A percentile compares a stretch with the other conserved stretches of the same genome.
These are phyloP conservation scores for Saxispiralis lemnorum DNA, from an alignment of 495 filamentous ascomycete species.

Conservation along the genomic window DNA sequence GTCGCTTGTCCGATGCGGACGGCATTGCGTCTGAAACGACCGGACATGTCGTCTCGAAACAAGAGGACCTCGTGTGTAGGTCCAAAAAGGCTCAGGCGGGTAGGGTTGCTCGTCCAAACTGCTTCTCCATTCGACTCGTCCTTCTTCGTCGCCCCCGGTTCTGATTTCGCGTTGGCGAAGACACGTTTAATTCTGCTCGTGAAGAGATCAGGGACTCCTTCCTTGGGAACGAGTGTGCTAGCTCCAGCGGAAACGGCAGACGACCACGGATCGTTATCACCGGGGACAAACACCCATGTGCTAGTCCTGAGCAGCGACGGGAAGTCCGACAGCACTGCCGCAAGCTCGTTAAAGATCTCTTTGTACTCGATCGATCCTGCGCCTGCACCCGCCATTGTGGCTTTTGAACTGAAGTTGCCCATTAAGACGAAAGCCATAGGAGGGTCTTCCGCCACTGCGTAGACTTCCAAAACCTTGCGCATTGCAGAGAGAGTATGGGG, in stretches of 20 bases:
- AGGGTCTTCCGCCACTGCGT: constrained; percentile 46
- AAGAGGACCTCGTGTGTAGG: constrained; percentile 70
- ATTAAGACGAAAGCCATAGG: constrained; percentile 65
- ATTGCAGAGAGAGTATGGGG: constrained; percentile 60
- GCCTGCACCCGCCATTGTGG: constrained; percentile 48
- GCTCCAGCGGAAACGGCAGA: constrained; percentile 76
- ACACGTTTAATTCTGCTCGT: constrained; percentile 65
- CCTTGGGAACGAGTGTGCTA: constrained; percentile 52
- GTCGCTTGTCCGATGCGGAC: constrained; percentile 34
- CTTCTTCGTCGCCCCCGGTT: constrained; percentile 31
- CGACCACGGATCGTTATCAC: constrained; percentile 88
- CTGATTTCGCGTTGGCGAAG: constrained; percentile 57
- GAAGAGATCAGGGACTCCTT: constrained; percentile 66
- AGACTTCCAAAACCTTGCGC: constrained; percentile 51
- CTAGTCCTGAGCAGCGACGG: constrained; percentile 60
- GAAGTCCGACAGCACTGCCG: constrained; percentile 67
- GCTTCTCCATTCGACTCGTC: constrained; percentile 41
- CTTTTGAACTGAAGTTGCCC: constrained; percentile 66
- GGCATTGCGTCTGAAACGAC: constrained; percentile 54
- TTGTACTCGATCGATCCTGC: constrained; percentile 80
- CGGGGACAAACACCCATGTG: constrained; percentile 82
- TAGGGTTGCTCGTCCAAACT: constrained; percentile 76
- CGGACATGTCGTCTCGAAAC: constrained; percentile 68
- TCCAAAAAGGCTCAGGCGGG: constrained; percentile 64
- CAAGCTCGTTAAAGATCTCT: constrained; percentile 77